Conservation (phyloP, 768 basidiomycete genomes). For the Tylopilus plumbeoviolaceoides region DNA sequence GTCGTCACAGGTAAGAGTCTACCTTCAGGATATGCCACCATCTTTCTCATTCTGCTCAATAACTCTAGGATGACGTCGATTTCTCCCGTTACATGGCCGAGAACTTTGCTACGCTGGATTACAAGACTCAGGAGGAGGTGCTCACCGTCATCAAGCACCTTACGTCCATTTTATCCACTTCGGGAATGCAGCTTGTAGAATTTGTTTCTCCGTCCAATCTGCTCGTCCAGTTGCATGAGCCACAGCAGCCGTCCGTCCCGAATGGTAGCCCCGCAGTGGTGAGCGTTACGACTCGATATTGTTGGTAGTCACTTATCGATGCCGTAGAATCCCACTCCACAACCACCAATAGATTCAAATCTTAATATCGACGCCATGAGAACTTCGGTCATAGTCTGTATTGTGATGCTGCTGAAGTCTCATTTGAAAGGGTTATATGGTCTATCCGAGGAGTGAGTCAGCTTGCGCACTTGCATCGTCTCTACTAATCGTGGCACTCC, state of each 20-base stretch:
- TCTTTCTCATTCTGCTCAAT: background rate
- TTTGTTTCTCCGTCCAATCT: slow-evolving; percentile 67
- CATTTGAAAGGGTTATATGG: slow-evolving; percentile 82
- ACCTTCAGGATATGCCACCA: no score
- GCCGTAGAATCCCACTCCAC: background rate
- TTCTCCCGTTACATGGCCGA: slow-evolving; percentile 93
- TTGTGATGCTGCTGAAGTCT: slow-evolving; percentile 84
- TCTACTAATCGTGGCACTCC: background rate
- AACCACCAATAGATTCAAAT: slow-evolving; percentile 4
- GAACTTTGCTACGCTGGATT: slow-evolving; percentile 88
- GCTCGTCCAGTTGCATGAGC: slow-evolving; percentile 53
- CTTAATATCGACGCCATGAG: slow-evolving; percentile 40
- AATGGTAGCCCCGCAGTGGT: slow-evolving; percentile 4
- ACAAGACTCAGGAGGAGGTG: slow-evolving; percentile 93
- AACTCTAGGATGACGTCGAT: slow-evolving; percentile 67
- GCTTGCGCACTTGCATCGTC: background rate
- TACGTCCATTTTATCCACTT: slow-evolving; percentile 70
- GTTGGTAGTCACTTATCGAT: background rate
- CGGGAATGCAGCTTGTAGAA: slow-evolving; percentile 81
- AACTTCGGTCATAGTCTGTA: slow-evolving; percentile 72
- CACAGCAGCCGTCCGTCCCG: slow-evolving; percentile 5
- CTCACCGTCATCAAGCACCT: slow-evolving; percentile 79
- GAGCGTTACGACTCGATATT: background rate
- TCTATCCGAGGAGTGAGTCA: slow-evolving; percentile 83
- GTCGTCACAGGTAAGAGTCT: slow-evolving; percentile 50